phyloP scores from a whole-genome alignment of 352 stramenopile species.

The Phytophthora tubulina region DNA sequence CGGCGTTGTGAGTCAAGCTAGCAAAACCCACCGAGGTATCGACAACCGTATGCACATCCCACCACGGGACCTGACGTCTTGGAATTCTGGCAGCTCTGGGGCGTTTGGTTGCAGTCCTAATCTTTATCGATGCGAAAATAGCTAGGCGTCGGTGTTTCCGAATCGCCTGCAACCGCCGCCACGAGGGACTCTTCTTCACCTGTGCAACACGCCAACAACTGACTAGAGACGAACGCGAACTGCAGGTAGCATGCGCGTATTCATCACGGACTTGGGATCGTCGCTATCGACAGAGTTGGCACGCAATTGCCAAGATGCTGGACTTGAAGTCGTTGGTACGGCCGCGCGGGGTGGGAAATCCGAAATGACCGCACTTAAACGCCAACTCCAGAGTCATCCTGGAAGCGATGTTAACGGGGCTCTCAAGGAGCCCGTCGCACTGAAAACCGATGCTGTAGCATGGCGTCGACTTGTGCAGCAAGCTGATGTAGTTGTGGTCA shows the following conservation, averaged over 20 bases:
- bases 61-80: not conserved
- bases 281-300: conserved; percentile 65
- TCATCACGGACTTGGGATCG: conserved; percentile 76
- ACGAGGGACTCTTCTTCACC: not conserved
- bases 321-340: conserved; percentile 76
- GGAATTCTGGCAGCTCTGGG: not conserved
- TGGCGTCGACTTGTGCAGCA: conserved; percentile 66
- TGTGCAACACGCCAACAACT: conserved; percentile 3
- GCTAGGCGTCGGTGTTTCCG: not conserved
- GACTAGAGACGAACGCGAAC: not conserved
- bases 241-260: conserved; percentile 65
- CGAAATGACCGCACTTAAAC: conserved; percentile 56
- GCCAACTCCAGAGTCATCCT: conserved; percentile 64
- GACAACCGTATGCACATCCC: conserved; percentile 24
- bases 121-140: conserved; percentile 34
- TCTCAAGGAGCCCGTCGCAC: conserved; percentile 62
- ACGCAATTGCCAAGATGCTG: conserved; percentile 64
- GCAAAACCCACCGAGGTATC: conserved; percentile 17
- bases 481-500: conserved; percentile 66
- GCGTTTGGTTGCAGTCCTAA: not conserved
- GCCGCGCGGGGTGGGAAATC: conserved; percentile 49
- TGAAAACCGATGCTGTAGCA: conserved; percentile 53
- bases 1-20: conserved; percentile 16
- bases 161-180: conserved; percentile 31
- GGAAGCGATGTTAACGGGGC: conserved; percentile 60